Evolutionary conservation across 352 stramenopile genomes (phyloP).

Genomic region (Globisporangium carolinianum): DNA sequence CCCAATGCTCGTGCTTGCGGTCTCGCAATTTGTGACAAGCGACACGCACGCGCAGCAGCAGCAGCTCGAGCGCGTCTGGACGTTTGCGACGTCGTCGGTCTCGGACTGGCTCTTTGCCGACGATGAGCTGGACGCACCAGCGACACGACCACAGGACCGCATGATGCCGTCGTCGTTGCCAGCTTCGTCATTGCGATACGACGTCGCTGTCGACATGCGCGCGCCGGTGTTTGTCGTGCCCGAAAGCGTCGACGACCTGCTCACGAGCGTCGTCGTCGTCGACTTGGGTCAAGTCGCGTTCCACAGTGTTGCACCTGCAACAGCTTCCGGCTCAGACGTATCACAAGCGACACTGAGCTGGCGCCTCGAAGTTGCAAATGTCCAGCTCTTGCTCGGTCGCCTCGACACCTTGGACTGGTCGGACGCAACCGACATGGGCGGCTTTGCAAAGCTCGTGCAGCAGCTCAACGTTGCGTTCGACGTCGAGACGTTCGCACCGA

Average conservation of each 20-base stretch:
- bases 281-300: conserved; percentile 70
- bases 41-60: conserved; percentile 57
- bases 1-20: conserved; percentile 54
- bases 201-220: conserved; percentile 68
- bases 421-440: conserved; percentile 23
- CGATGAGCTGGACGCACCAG: conserved; percentile 24
- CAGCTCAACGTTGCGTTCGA: conserved; percentile 56
- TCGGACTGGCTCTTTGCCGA: conserved; percentile 77
- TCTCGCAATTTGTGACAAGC: conserved; percentile 69
- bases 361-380: conserved; percentile 48
- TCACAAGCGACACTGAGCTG: conserved; percentile 31
- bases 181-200: conserved; percentile 25
- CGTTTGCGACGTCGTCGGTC: conserved; percentile 75
- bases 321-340: too few relatives aligned
- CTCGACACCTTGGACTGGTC: conserved; percentile 31
- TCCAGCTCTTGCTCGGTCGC: conserved; percentile 50
- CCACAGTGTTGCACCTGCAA: conserved; percentile 23
- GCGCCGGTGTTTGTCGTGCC: conserved; percentile 67
- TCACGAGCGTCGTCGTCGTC: conserved; percentile 45
- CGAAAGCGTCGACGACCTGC: conserved; percentile 31
- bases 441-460: conserved; percentile 44
- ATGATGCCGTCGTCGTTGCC: conserved; percentile 20
- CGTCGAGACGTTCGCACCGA: conserved; percentile 31
- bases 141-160: conserved; percentile 4
- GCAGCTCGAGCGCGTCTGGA: conserved; percentile 72